Evolutionary conservation across 352 stramenopile genomes (phyloP).

Genomic region (Pythium rishiriense): DNA sequence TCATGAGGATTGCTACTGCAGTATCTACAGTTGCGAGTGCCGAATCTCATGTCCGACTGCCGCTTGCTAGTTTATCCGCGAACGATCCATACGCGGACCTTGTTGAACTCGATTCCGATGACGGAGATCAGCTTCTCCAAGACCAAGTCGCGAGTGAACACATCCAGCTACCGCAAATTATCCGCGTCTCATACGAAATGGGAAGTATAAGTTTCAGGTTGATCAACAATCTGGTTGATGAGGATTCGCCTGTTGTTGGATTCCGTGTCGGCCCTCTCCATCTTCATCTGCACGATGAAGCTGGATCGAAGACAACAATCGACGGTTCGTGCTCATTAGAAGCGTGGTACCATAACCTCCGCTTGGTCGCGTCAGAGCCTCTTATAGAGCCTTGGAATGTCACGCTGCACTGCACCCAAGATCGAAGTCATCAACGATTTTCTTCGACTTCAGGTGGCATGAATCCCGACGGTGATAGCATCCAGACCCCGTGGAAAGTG

Average conservation of each 20-base stretch:
- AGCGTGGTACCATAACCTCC: conserved; percentile 85
- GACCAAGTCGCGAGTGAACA: neutral
- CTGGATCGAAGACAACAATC: conserved; percentile 32
- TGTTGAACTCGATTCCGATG: conserved; percentile 15
- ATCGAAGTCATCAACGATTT: neutral
- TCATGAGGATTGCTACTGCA: conserved; percentile 49
- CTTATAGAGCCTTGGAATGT: conserved; percentile 83
- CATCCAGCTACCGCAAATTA: neutral
- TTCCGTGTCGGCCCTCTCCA: conserved; percentile 51
- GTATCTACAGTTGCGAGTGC: conserved; percentile 5
- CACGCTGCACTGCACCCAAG: conserved; percentile 39
- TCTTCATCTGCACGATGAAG: conserved; percentile 30
- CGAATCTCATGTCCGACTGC: conserved; percentile 21
- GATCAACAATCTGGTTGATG: conserved; percentile 84
- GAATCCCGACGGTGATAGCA: neutral
- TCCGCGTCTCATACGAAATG: conserved; percentile 27
- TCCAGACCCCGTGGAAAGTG: conserved; percentile 46
- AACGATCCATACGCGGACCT: conserved; percentile 30
- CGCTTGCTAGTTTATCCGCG: conserved; percentile 15
- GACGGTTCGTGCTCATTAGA: conserved; percentile 53
- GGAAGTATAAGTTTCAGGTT: conserved; percentile 59
- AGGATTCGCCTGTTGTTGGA: conserved; percentile 76
- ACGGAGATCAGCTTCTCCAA: conserved; percentile 2
- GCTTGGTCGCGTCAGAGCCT: conserved; percentile 77
- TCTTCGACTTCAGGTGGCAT: neutral